These are phyloP conservation scores for Peronosclerospora sorghi DNA, from an alignment of 352 stramenopile species.

Conservation along the genomic window DNA sequence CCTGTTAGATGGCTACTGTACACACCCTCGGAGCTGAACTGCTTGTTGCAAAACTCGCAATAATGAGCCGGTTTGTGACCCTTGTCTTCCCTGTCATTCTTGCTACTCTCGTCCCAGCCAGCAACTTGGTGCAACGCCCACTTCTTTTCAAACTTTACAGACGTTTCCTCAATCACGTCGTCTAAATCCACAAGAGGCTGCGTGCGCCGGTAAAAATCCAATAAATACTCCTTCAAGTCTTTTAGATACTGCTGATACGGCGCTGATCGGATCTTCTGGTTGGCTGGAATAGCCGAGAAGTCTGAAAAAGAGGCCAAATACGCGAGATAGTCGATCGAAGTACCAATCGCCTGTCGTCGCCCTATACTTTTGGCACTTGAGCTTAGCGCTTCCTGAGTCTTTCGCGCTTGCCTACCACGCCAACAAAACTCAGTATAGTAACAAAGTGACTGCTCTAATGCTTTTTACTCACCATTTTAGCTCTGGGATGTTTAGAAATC, in stretches of 20 bases:
- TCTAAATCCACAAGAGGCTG: constrained; percentile 83
- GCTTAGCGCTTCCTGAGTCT: constrained; percentile 14
- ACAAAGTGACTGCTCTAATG: background rate
- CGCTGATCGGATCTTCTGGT: constrained; percentile 43
- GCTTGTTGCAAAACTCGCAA: constrained; percentile 56
- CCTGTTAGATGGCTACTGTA: constrained; percentile 63
- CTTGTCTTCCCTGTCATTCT: constrained; percentile 1
- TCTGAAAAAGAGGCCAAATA: constrained; percentile 60
- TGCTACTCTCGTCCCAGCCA: constrained; percentile 34
- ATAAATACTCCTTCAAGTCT: constrained; percentile 72
- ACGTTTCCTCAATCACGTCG: constrained; percentile 73
- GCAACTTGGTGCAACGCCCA: constrained; percentile 50
- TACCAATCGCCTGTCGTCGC: constrained; percentile 6
- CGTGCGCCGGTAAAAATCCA: constrained; percentile 80
- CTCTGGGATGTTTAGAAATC: constrained; percentile 64
- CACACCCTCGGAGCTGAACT: constrained; percentile 62
- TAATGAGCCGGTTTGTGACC: constrained; percentile 23
- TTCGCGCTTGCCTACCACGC: constrained; percentile 23
- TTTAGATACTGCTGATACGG: constrained; percentile 60
- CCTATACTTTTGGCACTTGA: constrained; percentile 8
- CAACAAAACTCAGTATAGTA: background rate
- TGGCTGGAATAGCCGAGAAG: constrained; percentile 42
- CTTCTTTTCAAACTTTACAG: constrained; percentile 75
- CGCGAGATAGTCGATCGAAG: constrained; percentile 57
- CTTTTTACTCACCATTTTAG: constrained; percentile 29